phyloP scores from a whole-genome alignment of 2,329 filamentous ascomycete genomes.

The Xylariales sp. region DNA sequence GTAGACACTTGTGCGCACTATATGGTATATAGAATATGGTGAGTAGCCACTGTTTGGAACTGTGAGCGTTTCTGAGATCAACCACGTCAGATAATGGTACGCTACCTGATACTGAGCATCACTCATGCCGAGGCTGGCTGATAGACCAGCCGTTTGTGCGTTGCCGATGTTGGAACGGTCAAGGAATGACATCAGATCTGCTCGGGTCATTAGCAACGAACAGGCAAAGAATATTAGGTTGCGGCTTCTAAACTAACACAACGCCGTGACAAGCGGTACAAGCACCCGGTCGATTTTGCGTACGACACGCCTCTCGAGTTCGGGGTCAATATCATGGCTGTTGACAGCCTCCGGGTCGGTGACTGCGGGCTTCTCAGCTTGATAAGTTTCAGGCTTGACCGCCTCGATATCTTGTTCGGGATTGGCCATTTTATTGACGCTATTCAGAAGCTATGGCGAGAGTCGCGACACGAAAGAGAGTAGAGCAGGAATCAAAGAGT shows the following conservation, averaged over 20 bases:
- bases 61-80: conserved; percentile 1
- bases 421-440: too few species aligned
- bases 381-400: too few species aligned
- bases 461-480: too few species aligned
- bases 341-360: too few species aligned
- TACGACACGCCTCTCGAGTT: conserved; percentile 25
- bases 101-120: conserved; percentile 32
- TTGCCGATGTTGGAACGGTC: conserved; percentile 36
- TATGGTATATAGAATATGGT: conserved; percentile 42
- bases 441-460: too few species aligned
- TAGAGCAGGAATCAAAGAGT: too few species aligned
- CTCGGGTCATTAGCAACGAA: not conserved
- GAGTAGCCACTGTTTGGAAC: conserved; percentile 31
- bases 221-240: not conserved
- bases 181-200: conserved; percentile 30
- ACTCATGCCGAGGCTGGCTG: conserved; percentile 28
- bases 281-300: conserved; percentile 28
- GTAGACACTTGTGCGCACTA: conserved; percentile 19
- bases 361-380: conserved; percentile 1
- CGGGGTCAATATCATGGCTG: conserved; percentile 11
- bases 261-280: conserved; percentile 24
- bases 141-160: conserved; percentile 31
- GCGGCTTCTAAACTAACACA: conserved; percentile 16
- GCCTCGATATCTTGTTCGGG: too few species aligned
- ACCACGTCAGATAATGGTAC: too few species aligned